phyloP scores from a whole-genome alignment of 2,329 filamentous ascomycete species.

The Talaromyces sp. region DNA sequence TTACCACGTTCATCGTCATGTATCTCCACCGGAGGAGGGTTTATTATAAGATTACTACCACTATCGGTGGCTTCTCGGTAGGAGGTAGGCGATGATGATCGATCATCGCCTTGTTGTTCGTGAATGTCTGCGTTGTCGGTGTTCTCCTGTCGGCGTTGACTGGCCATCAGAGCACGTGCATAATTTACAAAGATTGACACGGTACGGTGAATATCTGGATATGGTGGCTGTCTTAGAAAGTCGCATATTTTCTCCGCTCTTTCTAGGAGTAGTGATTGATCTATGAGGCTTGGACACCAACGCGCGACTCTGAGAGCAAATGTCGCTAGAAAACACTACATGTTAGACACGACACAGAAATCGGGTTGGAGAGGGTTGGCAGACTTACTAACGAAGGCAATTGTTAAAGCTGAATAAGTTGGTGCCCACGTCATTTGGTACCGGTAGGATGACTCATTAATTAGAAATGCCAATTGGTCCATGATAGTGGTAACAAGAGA shows the following conservation, averaged over 20 bases:
- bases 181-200: constrained; percentile 36
- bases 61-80: neutral
- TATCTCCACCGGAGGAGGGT: neutral
- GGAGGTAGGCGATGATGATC: neutral
- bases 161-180: constrained; percentile 29
- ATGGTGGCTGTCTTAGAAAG: constrained; percentile 32
- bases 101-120: neutral
- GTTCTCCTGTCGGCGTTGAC: constrained; percentile 18
- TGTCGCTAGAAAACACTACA: constrained; percentile 25
- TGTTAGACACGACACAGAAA: constrained; percentile 12
- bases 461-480: constrained; percentile 29
- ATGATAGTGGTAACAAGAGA: constrained; percentile 30
- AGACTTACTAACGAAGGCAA: constrained; percentile 34
- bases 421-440: constrained; percentile 32
- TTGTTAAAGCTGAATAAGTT: constrained; percentile 31
- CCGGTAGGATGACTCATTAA: constrained; percentile 29
- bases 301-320: constrained; percentile 31
- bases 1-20: neutral
- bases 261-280: constrained; percentile 27
- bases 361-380: neutral
- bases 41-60: neutral
- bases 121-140: neutral
- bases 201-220: constrained; percentile 36
- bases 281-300: constrained; percentile 31
- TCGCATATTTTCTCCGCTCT: constrained; percentile 30